Conservation (phyloP, 202 grass and related monocot genomes). For the Cymbopogon flexuosus region DNA sequence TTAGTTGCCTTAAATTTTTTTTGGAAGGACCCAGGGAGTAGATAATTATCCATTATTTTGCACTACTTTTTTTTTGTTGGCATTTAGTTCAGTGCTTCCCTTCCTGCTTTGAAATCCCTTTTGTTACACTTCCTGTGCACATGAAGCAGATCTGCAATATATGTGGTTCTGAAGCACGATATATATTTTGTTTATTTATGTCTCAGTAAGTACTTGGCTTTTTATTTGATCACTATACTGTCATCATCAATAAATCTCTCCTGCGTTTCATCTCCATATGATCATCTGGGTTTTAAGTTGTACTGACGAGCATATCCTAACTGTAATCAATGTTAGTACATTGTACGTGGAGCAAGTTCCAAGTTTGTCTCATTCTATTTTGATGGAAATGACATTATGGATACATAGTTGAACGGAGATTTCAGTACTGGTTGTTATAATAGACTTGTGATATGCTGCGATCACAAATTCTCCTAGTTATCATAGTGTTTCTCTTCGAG, state of each 20-base stretch:
- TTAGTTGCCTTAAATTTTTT: not conserved
- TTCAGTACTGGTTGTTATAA: not conserved
- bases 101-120: slow-evolving; percentile 27
- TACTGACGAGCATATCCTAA: not conserved
- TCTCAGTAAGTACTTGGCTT: not conserved
- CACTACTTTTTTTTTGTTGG: not conserved
- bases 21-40: not conserved
- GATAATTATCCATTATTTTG: not conserved
- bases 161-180: not conserved
- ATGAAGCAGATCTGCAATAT: not conserved
- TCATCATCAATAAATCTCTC: not conserved
- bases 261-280: not conserved
- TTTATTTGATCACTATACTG: not conserved
- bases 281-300: not conserved
- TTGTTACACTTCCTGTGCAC: not conserved
- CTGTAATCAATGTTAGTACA: not conserved
- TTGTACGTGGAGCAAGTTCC: not conserved
- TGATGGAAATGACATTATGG: not conserved
- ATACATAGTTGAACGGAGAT: not conserved
- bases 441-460: not conserved
- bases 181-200: not conserved
- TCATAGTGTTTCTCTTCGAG: not conserved
- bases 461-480: not conserved
- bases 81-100: slow-evolving; percentile 1
- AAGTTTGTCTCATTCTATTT: not conserved